Evolutionary conservation across 164 flowering plant species (phyloP).

Genomic region (Piper longum): DNA sequence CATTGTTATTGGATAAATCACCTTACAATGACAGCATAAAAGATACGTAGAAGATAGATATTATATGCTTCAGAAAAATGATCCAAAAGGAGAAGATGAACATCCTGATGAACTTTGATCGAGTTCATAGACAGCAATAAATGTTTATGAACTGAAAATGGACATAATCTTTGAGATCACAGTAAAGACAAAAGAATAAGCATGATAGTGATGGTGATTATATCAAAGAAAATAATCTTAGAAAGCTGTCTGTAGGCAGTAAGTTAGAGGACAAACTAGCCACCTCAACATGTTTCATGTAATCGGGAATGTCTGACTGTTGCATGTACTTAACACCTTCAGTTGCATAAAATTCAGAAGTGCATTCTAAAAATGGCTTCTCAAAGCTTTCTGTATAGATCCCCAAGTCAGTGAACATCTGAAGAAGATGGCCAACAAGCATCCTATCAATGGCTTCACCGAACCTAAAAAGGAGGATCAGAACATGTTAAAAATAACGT

Average conservation of each 20-base stretch:
- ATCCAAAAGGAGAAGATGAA: no score
- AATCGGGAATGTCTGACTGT: conserved; percentile 92
- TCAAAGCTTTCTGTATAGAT: conserved; percentile 93
- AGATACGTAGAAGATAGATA: no score
- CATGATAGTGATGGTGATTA: no score
- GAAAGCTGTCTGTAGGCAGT: background rate
- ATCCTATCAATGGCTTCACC: conserved; percentile 93
- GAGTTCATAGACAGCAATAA: no score
- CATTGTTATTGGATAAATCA: no score
- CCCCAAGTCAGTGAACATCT: conserved; percentile 95
- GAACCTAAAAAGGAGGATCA: conserved; percentile 33
- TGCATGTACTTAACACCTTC: conserved; percentile 98
- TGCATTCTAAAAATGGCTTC: conserved; percentile 86
- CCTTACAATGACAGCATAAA: no score
- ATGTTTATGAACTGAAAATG: no score
- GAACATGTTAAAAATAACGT: background rate
- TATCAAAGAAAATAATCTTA: no score
- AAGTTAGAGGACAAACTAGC: background rate
- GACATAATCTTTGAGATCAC: no score
- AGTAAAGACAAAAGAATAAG: no score
- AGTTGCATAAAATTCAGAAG: conserved; percentile 93
- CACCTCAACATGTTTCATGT: conserved; percentile 97
- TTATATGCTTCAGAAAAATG: no score
- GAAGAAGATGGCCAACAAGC: conserved; percentile 84
- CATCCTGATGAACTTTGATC: no score